A percentile compares a stretch with the other conserved stretches of the same genome.
phyloP scores from a whole-genome alignment of 2,329 filamentous ascomycete genomes.

The Verticillium dahliae region DNA sequence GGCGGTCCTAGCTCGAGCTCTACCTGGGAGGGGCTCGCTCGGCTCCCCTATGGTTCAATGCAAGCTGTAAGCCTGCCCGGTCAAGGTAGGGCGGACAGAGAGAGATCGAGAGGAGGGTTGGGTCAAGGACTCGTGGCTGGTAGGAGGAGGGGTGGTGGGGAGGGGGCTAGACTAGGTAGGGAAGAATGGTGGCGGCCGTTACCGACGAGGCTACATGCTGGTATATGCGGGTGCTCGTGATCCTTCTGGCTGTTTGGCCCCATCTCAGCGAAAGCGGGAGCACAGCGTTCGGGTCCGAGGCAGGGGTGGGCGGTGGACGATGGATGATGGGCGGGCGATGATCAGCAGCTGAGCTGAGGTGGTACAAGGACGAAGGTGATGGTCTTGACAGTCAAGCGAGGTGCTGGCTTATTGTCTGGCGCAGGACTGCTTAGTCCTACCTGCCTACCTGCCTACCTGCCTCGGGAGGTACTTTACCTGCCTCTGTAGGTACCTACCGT shows the following conservation, averaged over 20 bases:
- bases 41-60: not conserved
- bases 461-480: too few relatives aligned
- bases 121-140: too few relatives aligned
- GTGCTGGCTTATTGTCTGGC: too few relatives aligned
- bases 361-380: too few relatives aligned
- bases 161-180: not conserved
- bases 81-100: not conserved
- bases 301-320: not conserved
- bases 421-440: too few relatives aligned
- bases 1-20: slow-evolving; percentile 1
- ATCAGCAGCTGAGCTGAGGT: too few relatives aligned
- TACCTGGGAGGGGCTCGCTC: not conserved
- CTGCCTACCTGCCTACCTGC: too few relatives aligned
- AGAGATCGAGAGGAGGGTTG: not conserved
- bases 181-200: not conserved
- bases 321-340: too few relatives aligned
- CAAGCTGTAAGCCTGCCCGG: not conserved
- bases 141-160: not conserved
- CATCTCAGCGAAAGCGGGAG: not conserved
- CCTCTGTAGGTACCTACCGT: too few relatives aligned
- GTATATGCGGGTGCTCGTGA: not conserved
- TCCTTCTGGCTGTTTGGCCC: not conserved
- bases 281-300: not conserved
- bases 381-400: too few relatives aligned
- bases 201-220: not conserved